Evolutionary conservation across 2,329 filamentous ascomycete genomes (phyloP), one percentile per base, ranked within the genome.

Genomic region (Penicillium sp.): DNA sequence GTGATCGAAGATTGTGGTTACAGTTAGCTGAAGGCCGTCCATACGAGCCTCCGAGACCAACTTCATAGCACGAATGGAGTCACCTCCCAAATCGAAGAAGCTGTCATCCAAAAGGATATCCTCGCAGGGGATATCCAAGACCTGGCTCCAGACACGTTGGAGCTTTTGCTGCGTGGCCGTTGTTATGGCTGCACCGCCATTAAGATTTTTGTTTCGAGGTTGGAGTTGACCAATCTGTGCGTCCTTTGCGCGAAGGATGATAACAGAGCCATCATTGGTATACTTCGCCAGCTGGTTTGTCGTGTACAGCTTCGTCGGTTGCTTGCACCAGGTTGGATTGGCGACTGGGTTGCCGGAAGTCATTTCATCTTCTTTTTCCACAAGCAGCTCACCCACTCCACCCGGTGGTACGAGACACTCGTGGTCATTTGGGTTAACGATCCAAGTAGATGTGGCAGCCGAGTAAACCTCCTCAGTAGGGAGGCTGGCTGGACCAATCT

Each of bases 1-100:
- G 64, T 69, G 70, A 56, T 70, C 66, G 66, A 83, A 82, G 48
- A 82, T 76, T 24, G 78, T 72, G 2, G 76, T 75, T 2, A 83
- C 80, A 1, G 72, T 77, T 22, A 83, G 57, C 7, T 69, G 66
- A 43, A 78, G 61, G 0, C 73, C 74, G 22, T 74, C 71, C 2
- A 70, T 66, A 21, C 78, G 69, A 2, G 77, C 73, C 46, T 77
- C 75, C 3, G 79, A 76, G 0, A 82, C 80, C 0, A 83, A 67
- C 60, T 77, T 80, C 76, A 82, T 83, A 3, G 77, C 77, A 3
- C 69, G 66, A 35, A 81, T 77, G 0, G 78, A 81, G 61, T 81
- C 77, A 15, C 78, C 78, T 0, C 78, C 78, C 0, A 80, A 67
- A 9, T 72, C 69, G 66, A 81, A 80, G 64, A 81, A 81, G 64